Base-by-base conservation (phyloP, 2,329 filamentous ascomycete genomes). In the Paraconiothyrium sp. region DNA sequence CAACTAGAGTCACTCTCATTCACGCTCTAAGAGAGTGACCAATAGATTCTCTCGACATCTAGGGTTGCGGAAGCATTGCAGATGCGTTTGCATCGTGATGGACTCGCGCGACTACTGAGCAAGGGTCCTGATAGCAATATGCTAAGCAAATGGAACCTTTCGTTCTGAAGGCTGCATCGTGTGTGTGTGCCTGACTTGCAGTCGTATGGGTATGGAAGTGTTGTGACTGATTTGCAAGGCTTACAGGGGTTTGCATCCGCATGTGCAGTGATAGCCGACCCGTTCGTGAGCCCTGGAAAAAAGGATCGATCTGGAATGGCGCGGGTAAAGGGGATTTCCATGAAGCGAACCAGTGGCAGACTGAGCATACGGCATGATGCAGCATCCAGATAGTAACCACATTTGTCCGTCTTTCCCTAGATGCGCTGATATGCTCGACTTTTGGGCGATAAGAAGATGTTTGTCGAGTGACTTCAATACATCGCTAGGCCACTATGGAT, bases 301-400 rank as follows among this genome's bases (percentile, higher is more conserved):
- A 57, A 20, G 47, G 47, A 56, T 59, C 59, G 67, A 69, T 73
- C 66, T 69, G 63, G 68, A 64, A 63, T 63, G 55, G 58, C 59
- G 60, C 67, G 69, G 72, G 50, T 75, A 73, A 73, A 68, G 41
- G 52, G 20, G 60, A 62, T 43, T 46, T 48, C 59, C 48, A 59
- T 35, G 62, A 70, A 72, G 62, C 65, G 70, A 70, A 44, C 67
- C 67, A 72, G 58, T 74, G 34, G 58, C 46, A 63, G 58, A 27
- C 20, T 48, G 35, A 27, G n/a, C 20, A 57, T 48, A 47, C 59
- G 54, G 58, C 35, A 56, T 34, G 39, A 54, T 55, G 58, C 61
- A 63, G 41, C 49, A 57, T 57, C 44, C 24, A 55, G 58, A 68
- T 62, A 64, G 52, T 60, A 24, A 48, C 47, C 50, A 54, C 49